A percentile compares a stretch with the other conserved stretches of the same genome.
phyloP scores from a whole-genome alignment of 768 basidiomycete genomes.

The Albatrellus ellisii region DNA sequence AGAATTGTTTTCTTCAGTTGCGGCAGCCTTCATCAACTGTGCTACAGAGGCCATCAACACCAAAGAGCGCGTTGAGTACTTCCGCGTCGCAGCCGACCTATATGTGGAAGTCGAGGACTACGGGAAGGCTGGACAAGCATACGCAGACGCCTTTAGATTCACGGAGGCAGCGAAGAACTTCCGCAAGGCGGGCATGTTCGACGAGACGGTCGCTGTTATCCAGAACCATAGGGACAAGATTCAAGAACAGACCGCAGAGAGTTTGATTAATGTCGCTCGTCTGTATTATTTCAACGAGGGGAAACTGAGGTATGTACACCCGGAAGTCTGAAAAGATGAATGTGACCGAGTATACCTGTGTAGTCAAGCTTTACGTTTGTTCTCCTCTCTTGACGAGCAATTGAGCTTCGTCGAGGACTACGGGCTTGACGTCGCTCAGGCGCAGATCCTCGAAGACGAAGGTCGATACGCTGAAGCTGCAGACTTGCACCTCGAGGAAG shows the following conservation, averaged over 20 bases:
- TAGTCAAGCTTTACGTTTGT: background rate
- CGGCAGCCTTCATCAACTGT: slow-evolving; percentile 30
- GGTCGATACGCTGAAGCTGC: background rate
- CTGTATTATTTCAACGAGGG: slow-evolving; percentile 30
- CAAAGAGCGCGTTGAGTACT: slow-evolving; percentile 21
- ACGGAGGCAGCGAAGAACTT: slow-evolving; percentile 31
- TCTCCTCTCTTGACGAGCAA: background rate
- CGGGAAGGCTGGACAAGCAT: slow-evolving; percentile 31
- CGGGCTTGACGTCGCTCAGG: background rate
- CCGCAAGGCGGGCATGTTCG: slow-evolving; percentile 35
- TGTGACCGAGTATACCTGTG: no score
- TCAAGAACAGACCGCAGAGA: slow-evolving; percentile 18
- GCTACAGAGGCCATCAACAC: slow-evolving; percentile 18
- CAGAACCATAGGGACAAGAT: slow-evolving; percentile 22
- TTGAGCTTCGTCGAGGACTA: background rate
- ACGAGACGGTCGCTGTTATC: slow-evolving; percentile 37
- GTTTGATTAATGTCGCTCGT: slow-evolving; percentile 30
- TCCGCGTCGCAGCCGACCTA: slow-evolving; percentile 33
- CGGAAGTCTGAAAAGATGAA: background rate
- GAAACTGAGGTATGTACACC: slow-evolving; percentile 19
- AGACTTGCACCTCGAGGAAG: background rate
- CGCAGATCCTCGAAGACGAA: background rate
- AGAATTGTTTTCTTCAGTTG: slow-evolving; percentile 28
- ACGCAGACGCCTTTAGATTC: slow-evolving; percentile 29
- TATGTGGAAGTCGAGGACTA: slow-evolving; percentile 27